Base-by-base conservation (phyloP, 2,329 filamentous ascomycete genomes). In the Trichoderma cornu-damae region DNA sequence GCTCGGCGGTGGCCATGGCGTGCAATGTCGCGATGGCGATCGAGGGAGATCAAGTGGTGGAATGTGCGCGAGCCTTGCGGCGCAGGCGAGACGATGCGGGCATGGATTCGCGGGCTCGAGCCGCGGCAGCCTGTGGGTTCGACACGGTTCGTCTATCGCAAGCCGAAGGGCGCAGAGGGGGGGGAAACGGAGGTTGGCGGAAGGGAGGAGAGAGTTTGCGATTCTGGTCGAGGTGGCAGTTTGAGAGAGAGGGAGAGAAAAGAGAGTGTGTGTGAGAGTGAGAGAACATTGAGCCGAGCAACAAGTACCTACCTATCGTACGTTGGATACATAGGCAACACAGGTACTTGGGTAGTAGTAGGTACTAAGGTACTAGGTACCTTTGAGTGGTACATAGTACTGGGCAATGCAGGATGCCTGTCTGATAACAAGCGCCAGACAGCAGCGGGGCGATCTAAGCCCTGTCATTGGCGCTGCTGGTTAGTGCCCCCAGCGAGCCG, bases 61-160 rank as follows among this genome's bases (percentile, higher is more conserved):
- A 58, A 59, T 58, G 54, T 57, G 59, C 51, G 57, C 50, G 62
- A 66, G 63, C 63, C 62, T 66, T 61, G 63, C 60, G 60, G 62
- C 61, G 58, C 59, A 52, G 47, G 30, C 60, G 56, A 59, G 46
- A 49, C 50, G 56, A 60, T 49, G 55, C 50, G 61, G 59, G 48
- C 66, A 67, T 67, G 62, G 40, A 60, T 43, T 51, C 49, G 38
- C 42, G 9, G 32, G 8, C 50, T 14, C 28, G 30, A 44, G 37
- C 38, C 34, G 53, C 32, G 42, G 24, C 32, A 22, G 47, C 7
- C 34, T 20, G 46, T 35, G n/a, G 16, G 32, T 22, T 26, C 16
- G 20, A 37, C 12, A 26, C 32, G 20, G 46, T 20, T n/a, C 26
- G 47, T 37, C 32, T 16, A n/a, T 22, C 14, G 34, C 28, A 24